phyloP scores from a whole-genome alignment of 768 basidiomycete genomes.

The Cystobasidiopsis lactophilus region DNA sequence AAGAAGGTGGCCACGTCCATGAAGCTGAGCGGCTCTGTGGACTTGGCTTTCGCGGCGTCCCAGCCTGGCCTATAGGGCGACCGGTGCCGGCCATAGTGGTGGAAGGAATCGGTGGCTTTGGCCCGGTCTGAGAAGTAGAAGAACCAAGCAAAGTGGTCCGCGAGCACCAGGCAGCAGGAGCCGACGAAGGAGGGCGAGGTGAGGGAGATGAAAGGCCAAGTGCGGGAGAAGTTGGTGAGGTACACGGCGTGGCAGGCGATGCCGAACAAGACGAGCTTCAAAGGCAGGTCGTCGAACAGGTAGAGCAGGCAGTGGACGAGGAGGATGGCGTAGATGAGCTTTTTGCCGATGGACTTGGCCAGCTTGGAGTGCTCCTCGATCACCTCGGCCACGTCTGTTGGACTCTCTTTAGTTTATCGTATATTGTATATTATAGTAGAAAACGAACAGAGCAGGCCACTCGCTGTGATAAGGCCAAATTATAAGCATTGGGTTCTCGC shows the following conservation, averaged over 20 bases:
- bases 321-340: slow-evolving; percentile 45
- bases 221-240: slow-evolving; percentile 52
- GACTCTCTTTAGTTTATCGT: neutral
- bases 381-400: slow-evolving; percentile 13
- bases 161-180: slow-evolving; percentile 63
- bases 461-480: neutral
- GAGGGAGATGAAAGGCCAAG: slow-evolving; percentile 85
- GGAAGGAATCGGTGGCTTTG: neutral
- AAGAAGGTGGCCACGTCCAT: slow-evolving; percentile 34
- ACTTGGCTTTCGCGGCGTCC: slow-evolving; percentile 3
- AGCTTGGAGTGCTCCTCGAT: slow-evolving; percentile 31
- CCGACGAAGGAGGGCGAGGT: slow-evolving; percentile 61
- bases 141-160: slow-evolving; percentile 91
- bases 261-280: slow-evolving; percentile 53
- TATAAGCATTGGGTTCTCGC: neutral
- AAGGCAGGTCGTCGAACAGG: slow-evolving; percentile 56
- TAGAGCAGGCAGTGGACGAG: slow-evolving; percentile 52
- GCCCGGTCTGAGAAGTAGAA: slow-evolving; percentile 50
- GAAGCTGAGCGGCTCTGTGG: slow-evolving; percentile 17
- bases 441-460: neutral
- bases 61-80: slow-evolving; percentile 5
- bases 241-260: slow-evolving; percentile 68
- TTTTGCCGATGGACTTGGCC: slow-evolving; percentile 62
- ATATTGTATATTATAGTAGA: neutral
- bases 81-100: neutral